A percentile compares a stretch with the other conserved stretches of the same genome.
Evolutionary conservation across 75 land plant genomes (phyloP).

Genomic region (Chamaecyparis obtusa): DNA sequence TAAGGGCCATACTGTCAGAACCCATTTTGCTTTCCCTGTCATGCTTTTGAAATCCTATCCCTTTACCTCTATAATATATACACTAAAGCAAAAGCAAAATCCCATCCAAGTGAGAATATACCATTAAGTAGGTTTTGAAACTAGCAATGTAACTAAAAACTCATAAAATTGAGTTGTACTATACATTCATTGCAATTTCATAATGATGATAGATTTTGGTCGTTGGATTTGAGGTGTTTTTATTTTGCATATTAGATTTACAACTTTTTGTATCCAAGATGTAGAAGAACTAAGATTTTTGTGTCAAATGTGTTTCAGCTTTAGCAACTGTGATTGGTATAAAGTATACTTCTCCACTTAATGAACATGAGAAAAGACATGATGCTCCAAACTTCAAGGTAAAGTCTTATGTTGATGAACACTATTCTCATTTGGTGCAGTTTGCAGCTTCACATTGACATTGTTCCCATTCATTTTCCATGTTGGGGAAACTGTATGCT

Average conservation of each 20-base stretch:
- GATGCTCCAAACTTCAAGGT: conserved; percentile 4
- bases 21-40: no score
- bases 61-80: no score
- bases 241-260: background rate
- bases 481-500: background rate
- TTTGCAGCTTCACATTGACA: conserved; percentile 4
- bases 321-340: conserved; percentile 14
- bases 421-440: conserved; percentile 12
- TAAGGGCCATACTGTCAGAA: no score
- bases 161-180: background rate
- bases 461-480: background rate
- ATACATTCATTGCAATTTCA: background rate
- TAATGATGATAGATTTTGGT: background rate
- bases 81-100: no score
- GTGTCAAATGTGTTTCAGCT: background rate
- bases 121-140: background rate
- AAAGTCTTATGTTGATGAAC: conserved; percentile 6
- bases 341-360: conserved; percentile 5
- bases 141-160: background rate
- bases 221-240: background rate
- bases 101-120: background rate
- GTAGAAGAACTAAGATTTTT: background rate
- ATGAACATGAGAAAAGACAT: background rate
- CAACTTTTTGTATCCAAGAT: background rate
- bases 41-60: no score